These are phyloP conservation scores for Penicillium oxalicum DNA, from an alignment of 2,329 filamentous ascomycete species.

Conservation along the genomic window DNA sequence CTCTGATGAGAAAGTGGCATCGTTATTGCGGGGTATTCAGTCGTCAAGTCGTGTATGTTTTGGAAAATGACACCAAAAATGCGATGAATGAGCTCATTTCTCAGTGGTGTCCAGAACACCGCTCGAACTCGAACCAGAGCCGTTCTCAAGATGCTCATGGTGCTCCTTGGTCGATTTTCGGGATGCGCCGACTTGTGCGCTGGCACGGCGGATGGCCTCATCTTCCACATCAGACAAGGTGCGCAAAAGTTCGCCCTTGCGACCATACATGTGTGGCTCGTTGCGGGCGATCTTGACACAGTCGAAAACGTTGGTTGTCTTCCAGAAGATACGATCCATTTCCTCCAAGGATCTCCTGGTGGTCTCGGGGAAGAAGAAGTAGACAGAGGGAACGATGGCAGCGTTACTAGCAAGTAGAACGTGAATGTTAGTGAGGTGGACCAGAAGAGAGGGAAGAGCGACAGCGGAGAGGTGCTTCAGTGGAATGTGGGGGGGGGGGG, in stretches of 20 bases:
- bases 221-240: slow-evolving; percentile 45
- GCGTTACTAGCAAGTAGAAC: slow-evolving; percentile 39
- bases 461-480: no score
- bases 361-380: slow-evolving; percentile 59
- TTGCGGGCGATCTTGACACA: slow-evolving; percentile 47
- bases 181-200: slow-evolving; percentile 18
- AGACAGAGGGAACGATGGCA: slow-evolving; percentile 51
- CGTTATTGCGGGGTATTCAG: no score
- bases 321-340: slow-evolving; percentile 62
- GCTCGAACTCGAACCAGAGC: slow-evolving; percentile 8
- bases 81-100: slow-evolving; percentile 2
- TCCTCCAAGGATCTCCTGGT: slow-evolving; percentile 59
- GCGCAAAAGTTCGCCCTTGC: slow-evolving; percentile 53
- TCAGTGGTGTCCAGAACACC: slow-evolving; percentile 1
- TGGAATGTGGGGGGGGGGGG: neutral
- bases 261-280: slow-evolving; percentile 53
- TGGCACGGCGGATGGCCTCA: slow-evolving; percentile 32
- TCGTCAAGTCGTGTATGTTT: no score
- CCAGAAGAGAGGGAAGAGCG: neutral
- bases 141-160: slow-evolving; percentile 13
- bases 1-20: no score
- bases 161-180: slow-evolving; percentile 7
- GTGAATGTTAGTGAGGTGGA: no score
- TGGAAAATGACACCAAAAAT: no score
- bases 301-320: slow-evolving; percentile 45